A percentile compares a stretch with the other conserved stretches of the same genome.
Evolutionary conservation across 768 basidiomycete species (phyloP).

Genomic region (Lactifluus pinguis): DNA sequence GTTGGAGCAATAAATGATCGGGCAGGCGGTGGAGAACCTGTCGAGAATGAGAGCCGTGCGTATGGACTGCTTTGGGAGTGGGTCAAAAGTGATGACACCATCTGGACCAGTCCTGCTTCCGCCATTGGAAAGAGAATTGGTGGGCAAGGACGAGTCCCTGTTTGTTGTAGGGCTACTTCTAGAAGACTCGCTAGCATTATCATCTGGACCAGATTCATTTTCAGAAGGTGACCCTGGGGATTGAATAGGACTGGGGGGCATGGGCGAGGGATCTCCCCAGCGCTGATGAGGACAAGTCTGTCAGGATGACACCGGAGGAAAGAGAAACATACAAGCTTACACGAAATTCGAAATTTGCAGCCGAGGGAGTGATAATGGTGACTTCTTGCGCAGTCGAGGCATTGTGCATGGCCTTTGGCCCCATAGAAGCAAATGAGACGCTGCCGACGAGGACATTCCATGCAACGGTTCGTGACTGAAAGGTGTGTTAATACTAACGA

Average conservation of each 20-base stretch:
- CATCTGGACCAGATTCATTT: neutral
- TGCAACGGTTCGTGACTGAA: slow-evolving; percentile 54
- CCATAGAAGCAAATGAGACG: slow-evolving; percentile 68
- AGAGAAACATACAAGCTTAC: slow-evolving; percentile 35
- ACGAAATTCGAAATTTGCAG: slow-evolving; percentile 31
- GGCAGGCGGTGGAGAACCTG: slow-evolving; percentile 59
- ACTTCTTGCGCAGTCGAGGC: slow-evolving; percentile 80
- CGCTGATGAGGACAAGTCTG: slow-evolving; percentile 32
- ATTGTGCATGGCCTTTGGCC: slow-evolving; percentile 68
- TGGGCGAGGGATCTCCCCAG: slow-evolving; percentile 61
- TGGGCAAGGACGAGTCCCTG: neutral
- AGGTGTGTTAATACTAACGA: neutral
- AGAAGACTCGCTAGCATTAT: slow-evolving; percentile 1
- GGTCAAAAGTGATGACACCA: slow-evolving; percentile 42
- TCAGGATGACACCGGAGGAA: slow-evolving; percentile 35
- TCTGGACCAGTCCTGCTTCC: slow-evolving; percentile 12
- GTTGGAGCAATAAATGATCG: slow-evolving; percentile 66
- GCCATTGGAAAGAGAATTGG: neutral
- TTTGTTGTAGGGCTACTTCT: neutral
- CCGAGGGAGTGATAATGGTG: slow-evolving; percentile 54
- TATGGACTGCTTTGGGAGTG: slow-evolving; percentile 59
- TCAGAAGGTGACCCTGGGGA: slow-evolving; percentile 4
- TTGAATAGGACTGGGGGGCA: slow-evolving; percentile 36
- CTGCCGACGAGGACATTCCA: slow-evolving; percentile 70
- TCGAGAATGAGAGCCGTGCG: slow-evolving; percentile 78